Conservation (phyloP, 306 rosid genomes). For the Ceratonia siliqua region DNA sequence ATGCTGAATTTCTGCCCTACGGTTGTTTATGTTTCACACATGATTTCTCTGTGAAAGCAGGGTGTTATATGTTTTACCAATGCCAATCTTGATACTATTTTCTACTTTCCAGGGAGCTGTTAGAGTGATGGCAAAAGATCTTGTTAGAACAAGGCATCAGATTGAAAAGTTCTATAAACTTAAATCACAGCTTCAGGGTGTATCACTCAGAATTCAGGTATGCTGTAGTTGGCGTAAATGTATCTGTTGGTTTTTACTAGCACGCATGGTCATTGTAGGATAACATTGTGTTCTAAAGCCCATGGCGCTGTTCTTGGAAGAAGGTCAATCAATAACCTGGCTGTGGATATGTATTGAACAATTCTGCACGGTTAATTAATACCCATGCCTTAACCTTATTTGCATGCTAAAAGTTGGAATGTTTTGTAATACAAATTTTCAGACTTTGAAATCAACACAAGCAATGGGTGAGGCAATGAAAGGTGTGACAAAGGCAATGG, state of each 20-base stretch:
- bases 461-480: constrained; percentile 99
- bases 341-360: neutral
- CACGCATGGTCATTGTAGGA: neutral
- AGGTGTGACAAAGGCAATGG: constrained; percentile 99
- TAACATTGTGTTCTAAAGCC: neutral
- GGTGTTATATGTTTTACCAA: neutral
- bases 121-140: constrained; percentile 90
- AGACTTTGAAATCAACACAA: constrained; percentile 95
- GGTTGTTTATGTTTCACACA: neutral
- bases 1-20: neutral
- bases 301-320: constrained; percentile 1
- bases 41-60: neutral
- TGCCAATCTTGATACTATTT: constrained; percentile 17
- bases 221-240: constrained; percentile 7
- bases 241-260: neutral
- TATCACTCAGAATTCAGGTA: constrained; percentile 88
- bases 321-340: neutral
- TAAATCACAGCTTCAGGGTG: constrained; percentile 93
- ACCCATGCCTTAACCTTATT: neutral
- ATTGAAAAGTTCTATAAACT: constrained; percentile 87
- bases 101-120: constrained; percentile 78
- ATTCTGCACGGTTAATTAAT: neutral
- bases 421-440: neutral
- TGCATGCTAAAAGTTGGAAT: constrained; percentile 4
- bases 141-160: constrained; percentile 89